Evolutionary conservation across 805 yeast species (phyloP), one percentile per base, ranked within the genome.

Genomic region (Limtongia smithiae): DNA sequence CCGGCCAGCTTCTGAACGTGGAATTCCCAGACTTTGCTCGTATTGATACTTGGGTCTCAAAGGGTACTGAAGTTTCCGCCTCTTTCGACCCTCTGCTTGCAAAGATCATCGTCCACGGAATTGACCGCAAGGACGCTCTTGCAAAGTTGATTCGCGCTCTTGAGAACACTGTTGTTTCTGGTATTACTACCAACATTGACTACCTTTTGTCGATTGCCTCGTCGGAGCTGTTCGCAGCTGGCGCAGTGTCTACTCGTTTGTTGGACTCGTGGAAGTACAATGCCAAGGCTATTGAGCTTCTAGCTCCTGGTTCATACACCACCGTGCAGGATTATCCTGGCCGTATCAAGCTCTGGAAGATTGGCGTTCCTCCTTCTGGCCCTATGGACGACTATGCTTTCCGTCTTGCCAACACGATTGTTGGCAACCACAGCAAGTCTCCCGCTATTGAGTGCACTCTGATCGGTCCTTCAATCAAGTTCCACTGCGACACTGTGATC

Each of bases 311-410:
- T 61, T 91, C 96, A 36, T 88, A 88, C 69, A 91, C 97, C 32
- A 86, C 96, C 2, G 91, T 91, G 41, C 98, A 91, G 71, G 98
- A 93, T 68, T 93, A 82, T 68, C 95, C 95, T 15, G 95, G 95
- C 44, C 82, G 98, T 72, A 74, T 74, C 46, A 83, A 88, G n/a
- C 66, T 76, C 52, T 85, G 94, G 94, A 81, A 85, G 64, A 78
- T 85, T 60, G 98, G 98, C 66, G 97, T 91, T 48, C 98, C 98
- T 22, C 97, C 97, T 6, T 87, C 96, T 35, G 98, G 98, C 39
- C 96, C 97, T 51, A 93, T 91, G 97, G 98, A 91, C 69, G 79
- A 82, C 53, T 90, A 82, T 62, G 82, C 97, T 3, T 90, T 90
- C 73, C 77, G 96, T 62, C 67, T 87, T 55, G 96, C 96, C 18